These are phyloP conservation scores for Fonsecaea erecta DNA, from an alignment of 2,329 filamentous ascomycete species.

Conservation along the genomic window DNA sequence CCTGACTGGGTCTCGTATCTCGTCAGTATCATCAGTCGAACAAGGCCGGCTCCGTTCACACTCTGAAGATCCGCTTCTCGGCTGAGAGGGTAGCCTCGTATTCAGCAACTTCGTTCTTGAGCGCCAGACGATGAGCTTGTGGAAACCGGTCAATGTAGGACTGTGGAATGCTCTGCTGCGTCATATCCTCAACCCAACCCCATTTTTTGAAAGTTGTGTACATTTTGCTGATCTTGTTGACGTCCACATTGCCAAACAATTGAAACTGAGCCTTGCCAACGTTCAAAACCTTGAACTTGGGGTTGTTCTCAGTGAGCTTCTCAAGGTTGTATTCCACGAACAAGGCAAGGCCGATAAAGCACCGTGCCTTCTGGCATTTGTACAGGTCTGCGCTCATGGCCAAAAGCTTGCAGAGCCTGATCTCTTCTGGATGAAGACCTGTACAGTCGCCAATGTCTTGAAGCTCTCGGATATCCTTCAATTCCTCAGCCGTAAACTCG, in stretches of 20 bases:
- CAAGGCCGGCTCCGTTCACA: neutral
- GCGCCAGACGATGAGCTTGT: neutral
- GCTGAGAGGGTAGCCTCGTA: neutral
- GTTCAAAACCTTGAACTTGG: slow-evolving; percentile 14
- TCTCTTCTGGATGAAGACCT: slow-evolving; percentile 19
- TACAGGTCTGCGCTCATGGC: slow-evolving; percentile 19
- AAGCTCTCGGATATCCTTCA: neutral
- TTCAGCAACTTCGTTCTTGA: slow-evolving; percentile 10
- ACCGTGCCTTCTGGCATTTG: slow-evolving; percentile 27
- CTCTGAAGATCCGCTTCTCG: neutral
- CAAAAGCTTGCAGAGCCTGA: slow-evolving; percentile 17
- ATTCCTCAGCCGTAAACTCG: neutral
- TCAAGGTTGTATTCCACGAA: slow-evolving; percentile 19
- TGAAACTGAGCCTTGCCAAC: slow-evolving; percentile 21
- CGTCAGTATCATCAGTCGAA: neutral
- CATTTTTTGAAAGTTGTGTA: slow-evolving; percentile 14
- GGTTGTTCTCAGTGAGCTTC: neutral
- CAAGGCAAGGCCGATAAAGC: slow-evolving; percentile 27
- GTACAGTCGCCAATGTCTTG: slow-evolving; percentile 15
- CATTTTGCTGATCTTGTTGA: slow-evolving; percentile 23
- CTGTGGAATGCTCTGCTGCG: neutral
- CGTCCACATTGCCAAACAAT: slow-evolving; percentile 24
- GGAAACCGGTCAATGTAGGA: slow-evolving; percentile 1
- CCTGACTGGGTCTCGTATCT: neutral
- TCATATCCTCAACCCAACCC: slow-evolving; percentile 21